Evolutionary conservation across 1,284 basidiomycete species (phyloP).

Genomic region (Naganishia albida): DNA sequence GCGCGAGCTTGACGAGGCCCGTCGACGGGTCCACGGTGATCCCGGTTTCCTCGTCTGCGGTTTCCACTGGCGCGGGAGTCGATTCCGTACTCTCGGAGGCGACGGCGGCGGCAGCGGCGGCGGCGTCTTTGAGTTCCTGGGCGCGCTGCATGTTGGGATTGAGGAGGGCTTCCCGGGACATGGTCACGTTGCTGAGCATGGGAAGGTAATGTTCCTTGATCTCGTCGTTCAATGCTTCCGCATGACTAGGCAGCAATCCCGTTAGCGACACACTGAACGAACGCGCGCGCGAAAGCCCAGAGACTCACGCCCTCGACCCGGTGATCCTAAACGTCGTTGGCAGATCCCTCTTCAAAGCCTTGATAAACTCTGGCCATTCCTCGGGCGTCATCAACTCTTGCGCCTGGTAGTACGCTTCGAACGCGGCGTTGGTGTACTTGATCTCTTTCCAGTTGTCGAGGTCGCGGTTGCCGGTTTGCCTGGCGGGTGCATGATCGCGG

Average conservation of each 20-base stretch:
- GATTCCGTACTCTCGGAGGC: constrained; percentile 49
- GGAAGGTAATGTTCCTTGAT: constrained; percentile 79
- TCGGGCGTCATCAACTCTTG: constrained; percentile 53
- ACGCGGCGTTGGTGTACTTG: constrained; percentile 17
- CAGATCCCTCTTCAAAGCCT: constrained; percentile 68
- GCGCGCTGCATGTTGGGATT: constrained; percentile 29
- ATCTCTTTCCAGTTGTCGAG: constrained; percentile 25
- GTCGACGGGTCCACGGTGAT: constrained; percentile 12
- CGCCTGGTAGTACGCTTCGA: constrained; percentile 38
- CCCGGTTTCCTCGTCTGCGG: constrained; percentile 7
- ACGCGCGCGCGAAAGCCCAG: too few relatives aligned
- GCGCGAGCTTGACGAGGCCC: constrained; percentile 54
- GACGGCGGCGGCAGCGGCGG: background rate
- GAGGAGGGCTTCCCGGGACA: constrained; percentile 62
- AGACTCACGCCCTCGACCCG: constrained; percentile 75
- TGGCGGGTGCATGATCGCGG: background rate
- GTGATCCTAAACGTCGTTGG: constrained; percentile 95
- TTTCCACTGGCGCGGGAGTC: background rate
- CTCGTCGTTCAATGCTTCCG: constrained; percentile 68
- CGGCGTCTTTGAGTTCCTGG: background rate
- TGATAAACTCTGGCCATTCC: constrained; percentile 80
- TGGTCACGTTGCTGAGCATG: constrained; percentile 68
- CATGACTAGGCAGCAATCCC: constrained; percentile 59
- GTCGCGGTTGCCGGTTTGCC: constrained; percentile 16
- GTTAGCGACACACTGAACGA: background rate